Conservation (phyloP, 1,139 yeast genomes). For the Magnusiomyces tetraspermus region DNA sequence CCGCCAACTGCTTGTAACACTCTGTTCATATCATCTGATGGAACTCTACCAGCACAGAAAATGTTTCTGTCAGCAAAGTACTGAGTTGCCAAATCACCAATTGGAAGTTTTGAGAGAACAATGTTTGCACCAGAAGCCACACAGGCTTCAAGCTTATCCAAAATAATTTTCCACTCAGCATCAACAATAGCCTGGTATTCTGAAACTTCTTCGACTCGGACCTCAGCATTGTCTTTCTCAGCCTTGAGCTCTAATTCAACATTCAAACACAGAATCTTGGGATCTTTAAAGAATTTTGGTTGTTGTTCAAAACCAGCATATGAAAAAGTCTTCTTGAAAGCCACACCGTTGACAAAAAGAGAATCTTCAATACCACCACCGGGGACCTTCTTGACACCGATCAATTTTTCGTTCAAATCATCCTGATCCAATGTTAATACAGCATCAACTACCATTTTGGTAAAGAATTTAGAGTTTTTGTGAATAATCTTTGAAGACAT, state of each 20-base stretch:
- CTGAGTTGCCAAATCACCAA: conserved; percentile 97
- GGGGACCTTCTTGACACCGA: conserved; percentile 89
- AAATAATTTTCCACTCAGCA: conserved; percentile 95
- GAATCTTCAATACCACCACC: conserved; percentile 98
- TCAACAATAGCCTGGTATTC: conserved; percentile 95
- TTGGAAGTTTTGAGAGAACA: conserved; percentile 87
- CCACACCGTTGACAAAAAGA: conserved; percentile 83
- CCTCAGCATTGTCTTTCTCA: conserved; percentile 99
- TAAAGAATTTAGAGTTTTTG: conserved; percentile 78
- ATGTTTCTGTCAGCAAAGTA: conserved; percentile 92
- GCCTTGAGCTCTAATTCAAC: conserved; percentile 95
- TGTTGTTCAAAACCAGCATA: conserved; percentile 99
- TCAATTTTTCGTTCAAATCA: conserved; percentile 77
- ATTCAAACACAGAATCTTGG: conserved; percentile 76
- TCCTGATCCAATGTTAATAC: conserved; percentile 77
- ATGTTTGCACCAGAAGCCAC: conserved; percentile 82
- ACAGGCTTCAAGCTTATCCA: conserved; percentile 67
- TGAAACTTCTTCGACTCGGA: conserved; percentile 83
- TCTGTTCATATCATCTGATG: conserved; percentile 81
- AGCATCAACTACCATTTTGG: conserved; percentile 95
- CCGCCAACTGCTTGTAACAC: conserved; percentile 95
- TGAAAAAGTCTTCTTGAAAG: conserved; percentile 91
- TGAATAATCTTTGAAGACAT: conserved; percentile 92
- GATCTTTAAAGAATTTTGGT: conserved; percentile 72
- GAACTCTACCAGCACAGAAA: conserved; percentile 96